Conservation (phyloP, 2,329 filamentous ascomycete species). For the Xylariaceae sp. region DNA sequence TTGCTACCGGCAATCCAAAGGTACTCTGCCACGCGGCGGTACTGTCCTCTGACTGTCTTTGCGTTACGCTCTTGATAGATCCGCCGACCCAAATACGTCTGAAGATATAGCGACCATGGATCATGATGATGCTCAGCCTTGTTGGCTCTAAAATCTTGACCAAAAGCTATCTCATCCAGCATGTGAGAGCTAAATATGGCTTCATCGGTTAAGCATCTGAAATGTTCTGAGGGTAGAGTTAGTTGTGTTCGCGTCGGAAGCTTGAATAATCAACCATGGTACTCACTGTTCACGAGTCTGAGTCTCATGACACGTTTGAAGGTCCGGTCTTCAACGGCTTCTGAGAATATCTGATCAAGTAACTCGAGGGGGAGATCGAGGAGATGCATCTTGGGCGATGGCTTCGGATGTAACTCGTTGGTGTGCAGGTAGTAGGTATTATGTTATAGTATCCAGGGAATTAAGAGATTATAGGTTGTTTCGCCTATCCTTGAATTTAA, state of each 20-base stretch:
- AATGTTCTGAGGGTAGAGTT: slow-evolving; percentile 12
- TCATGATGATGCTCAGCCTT: slow-evolving; percentile 14
- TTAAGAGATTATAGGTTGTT: neutral
- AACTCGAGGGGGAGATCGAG: slow-evolving; percentile 19
- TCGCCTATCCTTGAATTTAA: slow-evolving; percentile 4
- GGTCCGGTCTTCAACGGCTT: slow-evolving; percentile 17
- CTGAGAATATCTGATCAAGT: slow-evolving; percentile 18
- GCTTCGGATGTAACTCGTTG: neutral
- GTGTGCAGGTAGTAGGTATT: neutral
- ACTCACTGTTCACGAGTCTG: slow-evolving; percentile 17
- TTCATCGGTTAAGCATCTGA: slow-evolving; percentile 17
- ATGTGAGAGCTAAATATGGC: slow-evolving; percentile 17
- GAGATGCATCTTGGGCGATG: slow-evolving; percentile 7
- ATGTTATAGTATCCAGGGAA: neutral
- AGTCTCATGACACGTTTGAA: slow-evolving; percentile 21
- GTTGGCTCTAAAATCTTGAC: slow-evolving; percentile 9
- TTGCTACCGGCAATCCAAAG: slow-evolving; percentile 16
- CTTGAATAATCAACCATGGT: neutral
- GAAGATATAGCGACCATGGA: slow-evolving; percentile 15
- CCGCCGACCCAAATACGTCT: slow-evolving; percentile 14
- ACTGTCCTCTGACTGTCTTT: slow-evolving; percentile 18
- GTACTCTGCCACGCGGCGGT: slow-evolving; percentile 15
- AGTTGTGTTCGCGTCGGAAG: neutral
- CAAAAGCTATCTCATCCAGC: slow-evolving; percentile 17
- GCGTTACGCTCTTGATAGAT: slow-evolving; percentile 15